These are phyloP conservation scores for Starmerella tilneyi DNA, from an alignment of 805 yeast species.

Conservation along the genomic window DNA sequence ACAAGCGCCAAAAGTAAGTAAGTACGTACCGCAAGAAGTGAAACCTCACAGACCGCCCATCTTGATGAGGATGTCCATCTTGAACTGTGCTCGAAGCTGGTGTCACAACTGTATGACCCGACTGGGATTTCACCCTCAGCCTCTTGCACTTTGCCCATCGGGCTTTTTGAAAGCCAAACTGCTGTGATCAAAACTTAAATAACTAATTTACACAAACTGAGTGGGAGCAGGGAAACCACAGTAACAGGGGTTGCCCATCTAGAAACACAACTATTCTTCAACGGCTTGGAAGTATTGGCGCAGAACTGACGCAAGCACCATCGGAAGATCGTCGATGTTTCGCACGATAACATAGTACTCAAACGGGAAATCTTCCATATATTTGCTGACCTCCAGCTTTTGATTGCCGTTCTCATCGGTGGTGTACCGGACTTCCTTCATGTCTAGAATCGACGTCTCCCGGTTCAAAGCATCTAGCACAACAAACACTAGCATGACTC, in stretches of 20 bases:
- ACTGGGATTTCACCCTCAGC: too few species aligned
- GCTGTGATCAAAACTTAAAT: too few species aligned
- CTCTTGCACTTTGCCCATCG: too few species aligned
- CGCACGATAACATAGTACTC: slow-evolving; percentile 92
- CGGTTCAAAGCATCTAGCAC: slow-evolving; percentile 77
- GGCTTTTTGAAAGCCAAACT: too few species aligned
- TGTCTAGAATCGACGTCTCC: slow-evolving; percentile 69
- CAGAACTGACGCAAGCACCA: slow-evolving; percentile 75
- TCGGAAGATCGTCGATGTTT: slow-evolving; percentile 80
- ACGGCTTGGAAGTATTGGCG: slow-evolving; percentile 66
- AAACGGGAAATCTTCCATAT: slow-evolving; percentile 90
- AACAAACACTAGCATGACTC: slow-evolving; percentile 89
- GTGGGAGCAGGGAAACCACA: too few species aligned
- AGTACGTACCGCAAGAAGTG: too few species aligned
- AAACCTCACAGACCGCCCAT: too few species aligned
- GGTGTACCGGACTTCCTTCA: slow-evolving; percentile 81
- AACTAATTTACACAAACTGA: too few species aligned
- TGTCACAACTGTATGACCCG: too few species aligned
- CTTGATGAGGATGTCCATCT: too few species aligned
- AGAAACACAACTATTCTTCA: background rate
- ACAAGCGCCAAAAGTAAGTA: slow-evolving; percentile 79
- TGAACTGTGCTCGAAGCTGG: too few species aligned
- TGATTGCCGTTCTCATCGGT: slow-evolving; percentile 55
- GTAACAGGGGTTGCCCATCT: too few species aligned
- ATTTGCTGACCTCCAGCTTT: slow-evolving; percentile 67